Conservation (phyloP, 805 yeast genomes). For the Candida awuae region DNA sequence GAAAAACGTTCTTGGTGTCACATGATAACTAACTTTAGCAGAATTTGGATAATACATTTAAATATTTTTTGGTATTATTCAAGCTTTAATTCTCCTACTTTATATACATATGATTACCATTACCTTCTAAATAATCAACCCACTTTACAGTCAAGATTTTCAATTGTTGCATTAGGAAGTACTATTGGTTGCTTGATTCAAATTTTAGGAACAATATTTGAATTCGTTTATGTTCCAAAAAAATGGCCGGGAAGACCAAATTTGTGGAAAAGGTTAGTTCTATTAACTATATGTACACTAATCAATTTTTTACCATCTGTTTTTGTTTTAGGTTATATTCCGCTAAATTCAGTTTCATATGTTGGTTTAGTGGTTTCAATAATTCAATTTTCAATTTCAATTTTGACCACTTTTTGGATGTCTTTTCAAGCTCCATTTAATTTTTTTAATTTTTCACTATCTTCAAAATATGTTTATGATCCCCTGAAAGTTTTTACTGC, state of each 20-base stretch:
- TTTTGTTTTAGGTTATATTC: constrained; percentile 32
- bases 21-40: constrained; percentile 39
- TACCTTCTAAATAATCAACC: constrained; percentile 38
- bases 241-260: constrained; percentile 41
- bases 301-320: constrained; percentile 36
- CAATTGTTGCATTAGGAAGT: constrained; percentile 41
- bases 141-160: constrained; percentile 35
- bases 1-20: constrained; percentile 47
- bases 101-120: constrained; percentile 37
- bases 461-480: constrained; percentile 22
- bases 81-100: constrained; percentile 41
- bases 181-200: constrained; percentile 36
- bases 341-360: constrained; percentile 30
- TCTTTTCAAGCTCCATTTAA: constrained; percentile 32
- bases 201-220: constrained; percentile 35
- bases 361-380: constrained; percentile 33
- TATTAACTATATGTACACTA: constrained; percentile 27
- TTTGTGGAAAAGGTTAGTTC: constrained; percentile 27
- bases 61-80: constrained; percentile 46
- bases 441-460: constrained; percentile 25
- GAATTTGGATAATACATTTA: constrained; percentile 48
- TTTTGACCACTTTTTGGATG: constrained; percentile 36
- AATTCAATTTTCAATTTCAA: constrained; percentile 36
- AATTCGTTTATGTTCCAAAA: constrained; percentile 38
- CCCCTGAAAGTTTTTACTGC: constrained; percentile 36